These are phyloP conservation scores for Drechslerella stenobrocha DNA, from an alignment of 2,329 filamentous ascomycete species.

Conservation along the genomic window DNA sequence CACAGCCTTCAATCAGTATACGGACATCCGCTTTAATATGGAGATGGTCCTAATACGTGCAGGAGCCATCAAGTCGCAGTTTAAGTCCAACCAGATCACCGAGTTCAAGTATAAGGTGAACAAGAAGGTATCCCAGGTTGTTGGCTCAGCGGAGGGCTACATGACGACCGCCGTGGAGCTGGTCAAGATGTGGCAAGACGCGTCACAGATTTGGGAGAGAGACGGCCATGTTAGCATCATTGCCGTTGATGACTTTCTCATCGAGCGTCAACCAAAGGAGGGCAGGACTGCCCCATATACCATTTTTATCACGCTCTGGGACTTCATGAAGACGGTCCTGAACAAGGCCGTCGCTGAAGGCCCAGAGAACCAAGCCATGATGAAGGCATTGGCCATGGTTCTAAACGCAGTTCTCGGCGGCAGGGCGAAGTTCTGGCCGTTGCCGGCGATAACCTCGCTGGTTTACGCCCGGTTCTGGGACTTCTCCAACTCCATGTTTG, in stretches of 20 bases:
- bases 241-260: slow-evolving; percentile 15
- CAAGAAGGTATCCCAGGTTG: slow-evolving; percentile 29
- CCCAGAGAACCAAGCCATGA: slow-evolving; percentile 20
- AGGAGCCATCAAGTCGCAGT: slow-evolving; percentile 14
- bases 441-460: slow-evolving; percentile 6
- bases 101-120: slow-evolving; percentile 20
- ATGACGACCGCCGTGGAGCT: slow-evolving; percentile 4
- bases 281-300: slow-evolving; percentile 9
- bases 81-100: slow-evolving; percentile 6
- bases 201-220: not conserved
- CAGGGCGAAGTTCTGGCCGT: slow-evolving; percentile 29
- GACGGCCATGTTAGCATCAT: slow-evolving; percentile 7
- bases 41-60: slow-evolving; percentile 14
- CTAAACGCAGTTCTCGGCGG: slow-evolving; percentile 33
- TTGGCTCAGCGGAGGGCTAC: slow-evolving; percentile 17
- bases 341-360: slow-evolving; percentile 28
- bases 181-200: slow-evolving; percentile 8
- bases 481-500: slow-evolving; percentile 23
- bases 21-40: slow-evolving; percentile 21
- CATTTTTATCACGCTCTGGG: slow-evolving; percentile 24
- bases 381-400: slow-evolving; percentile 34
- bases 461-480: slow-evolving; percentile 37
- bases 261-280: slow-evolving; percentile 10
- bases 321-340: slow-evolving; percentile 33
- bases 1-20: not conserved